phyloP scores from a whole-genome alignment of 2,329 filamentous ascomycete genomes.

The Colletotrichum tanaceti region DNA sequence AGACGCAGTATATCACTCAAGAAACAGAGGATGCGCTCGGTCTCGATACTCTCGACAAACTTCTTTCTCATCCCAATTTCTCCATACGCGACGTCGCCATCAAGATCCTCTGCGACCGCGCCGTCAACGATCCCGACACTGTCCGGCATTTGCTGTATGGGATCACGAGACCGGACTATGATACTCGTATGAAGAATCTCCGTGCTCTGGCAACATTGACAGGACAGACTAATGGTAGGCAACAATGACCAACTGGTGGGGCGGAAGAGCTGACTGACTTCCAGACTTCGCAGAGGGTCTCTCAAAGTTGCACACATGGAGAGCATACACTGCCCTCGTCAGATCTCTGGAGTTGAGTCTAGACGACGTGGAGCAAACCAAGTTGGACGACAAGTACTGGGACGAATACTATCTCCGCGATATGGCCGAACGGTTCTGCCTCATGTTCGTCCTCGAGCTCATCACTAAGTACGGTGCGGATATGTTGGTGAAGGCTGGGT shows the following conservation, averaged over 20 bases:
- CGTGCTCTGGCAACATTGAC: slow-evolving; percentile 68
- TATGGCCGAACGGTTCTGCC: slow-evolving; percentile 69
- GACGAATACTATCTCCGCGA: slow-evolving; percentile 74
- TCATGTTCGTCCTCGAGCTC: slow-evolving; percentile 68
- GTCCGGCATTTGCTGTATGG: slow-evolving; percentile 66
- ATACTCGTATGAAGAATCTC: slow-evolving; percentile 67
- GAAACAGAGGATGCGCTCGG: slow-evolving; percentile 79
- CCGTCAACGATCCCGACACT: slow-evolving; percentile 67
- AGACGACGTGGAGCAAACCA: slow-evolving; percentile 61
- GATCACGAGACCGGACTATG: slow-evolving; percentile 69
- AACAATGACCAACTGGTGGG: not conserved
- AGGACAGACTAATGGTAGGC: slow-evolving; percentile 48
- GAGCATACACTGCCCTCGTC: slow-evolving; percentile 68
- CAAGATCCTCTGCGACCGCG: slow-evolving; percentile 67
- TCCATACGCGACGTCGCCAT: slow-evolving; percentile 77
- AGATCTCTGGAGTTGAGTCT: slow-evolving; percentile 68
- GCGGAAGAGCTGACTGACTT: slow-evolving; percentile 43
- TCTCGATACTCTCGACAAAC: slow-evolving; percentile 72
- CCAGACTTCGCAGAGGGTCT: slow-evolving; percentile 52
- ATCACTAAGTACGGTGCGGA: slow-evolving; percentile 69
- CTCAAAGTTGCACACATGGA: slow-evolving; percentile 60
- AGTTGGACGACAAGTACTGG: slow-evolving; percentile 66
- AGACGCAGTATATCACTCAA: slow-evolving; percentile 79
- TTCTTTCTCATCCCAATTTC: slow-evolving; percentile 77
- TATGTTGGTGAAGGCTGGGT: slow-evolving; percentile 69